Evolutionary conservation across 176 grass and related monocot species (phyloP).

Genomic region (Oryza longistaminata): DNA sequence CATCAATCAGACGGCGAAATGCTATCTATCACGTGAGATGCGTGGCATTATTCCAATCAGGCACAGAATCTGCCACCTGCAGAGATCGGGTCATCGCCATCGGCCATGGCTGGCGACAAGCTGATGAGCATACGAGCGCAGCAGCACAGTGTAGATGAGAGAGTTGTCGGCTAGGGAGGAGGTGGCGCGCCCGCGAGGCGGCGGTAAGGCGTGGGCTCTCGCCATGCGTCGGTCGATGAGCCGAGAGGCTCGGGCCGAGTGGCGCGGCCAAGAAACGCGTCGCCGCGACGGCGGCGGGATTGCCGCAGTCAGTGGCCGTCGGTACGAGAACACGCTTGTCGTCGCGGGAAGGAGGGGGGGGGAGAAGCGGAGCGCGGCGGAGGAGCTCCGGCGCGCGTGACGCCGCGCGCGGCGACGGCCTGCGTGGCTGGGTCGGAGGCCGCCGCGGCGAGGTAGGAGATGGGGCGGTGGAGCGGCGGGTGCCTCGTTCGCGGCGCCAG

Average conservation of each 20-base stretch:
- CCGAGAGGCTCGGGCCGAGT: slow-evolving; percentile 35
- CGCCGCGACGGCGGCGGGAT: slow-evolving; percentile 28
- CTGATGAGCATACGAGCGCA: neutral
- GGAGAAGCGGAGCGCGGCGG: too few species aligned
- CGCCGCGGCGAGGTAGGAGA: too few species aligned
- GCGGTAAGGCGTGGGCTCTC: slow-evolving; percentile 36
- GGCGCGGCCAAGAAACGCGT: slow-evolving; percentile 36
- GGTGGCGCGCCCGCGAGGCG: slow-evolving; percentile 37
- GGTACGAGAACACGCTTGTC: too few species aligned
- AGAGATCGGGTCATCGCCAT: neutral
- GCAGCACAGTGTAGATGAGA: neutral
- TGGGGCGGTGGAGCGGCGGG: too few species aligned
- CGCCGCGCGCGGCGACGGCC: too few species aligned
- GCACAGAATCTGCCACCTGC: neutral
- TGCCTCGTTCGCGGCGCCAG: too few species aligned
- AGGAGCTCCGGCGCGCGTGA: too few species aligned
- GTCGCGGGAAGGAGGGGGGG: slow-evolving; percentile 28
- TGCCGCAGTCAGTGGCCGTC: too few species aligned
- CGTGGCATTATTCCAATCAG: neutral
- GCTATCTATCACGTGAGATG: neutral
- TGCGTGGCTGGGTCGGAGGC: too few species aligned
- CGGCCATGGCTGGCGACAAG: slow-evolving; percentile 15
- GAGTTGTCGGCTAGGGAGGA: slow-evolving; percentile 23
- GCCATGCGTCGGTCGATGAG: slow-evolving; percentile 44
- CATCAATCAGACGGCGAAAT: neutral